Evolutionary conservation across 768 basidiomycete genomes (phyloP).

Genomic region (Mycena galericulata): DNA sequence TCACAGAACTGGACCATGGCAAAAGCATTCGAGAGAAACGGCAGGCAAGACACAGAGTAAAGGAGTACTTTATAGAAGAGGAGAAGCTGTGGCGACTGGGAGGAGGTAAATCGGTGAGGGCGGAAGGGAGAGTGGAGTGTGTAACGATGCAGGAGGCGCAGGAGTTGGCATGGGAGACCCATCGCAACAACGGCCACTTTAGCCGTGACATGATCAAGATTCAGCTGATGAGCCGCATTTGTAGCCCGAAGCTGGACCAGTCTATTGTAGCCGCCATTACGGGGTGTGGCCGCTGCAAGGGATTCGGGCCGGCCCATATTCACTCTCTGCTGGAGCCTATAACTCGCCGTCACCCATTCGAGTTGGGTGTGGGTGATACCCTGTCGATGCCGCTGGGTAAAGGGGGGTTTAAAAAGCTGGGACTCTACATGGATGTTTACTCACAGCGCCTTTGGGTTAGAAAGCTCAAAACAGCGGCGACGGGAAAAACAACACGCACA

Average conservation of each 20-base stretch:
- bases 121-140: constrained; percentile 37
- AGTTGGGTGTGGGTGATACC: constrained; percentile 8
- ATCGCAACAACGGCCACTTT: constrained; percentile 45
- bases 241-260: constrained; percentile 42
- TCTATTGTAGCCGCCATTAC: constrained; percentile 40
- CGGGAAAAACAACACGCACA: neutral
- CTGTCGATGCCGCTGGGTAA: constrained; percentile 17
- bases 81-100: constrained; percentile 37
- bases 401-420: constrained; percentile 9
- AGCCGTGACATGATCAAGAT: constrained; percentile 47
- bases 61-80: constrained; percentile 34
- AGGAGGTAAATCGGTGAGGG: constrained; percentile 10
- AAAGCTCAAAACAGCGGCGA: neutral
- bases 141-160: constrained; percentile 40
- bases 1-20: constrained; percentile 25
- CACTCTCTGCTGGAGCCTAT: constrained; percentile 14
- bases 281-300: constrained; percentile 36
- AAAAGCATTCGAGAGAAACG: constrained; percentile 1
- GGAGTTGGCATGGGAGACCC: constrained; percentile 34
- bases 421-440: constrained; percentile 3
- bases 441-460: constrained; percentile 3
- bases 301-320: neutral
- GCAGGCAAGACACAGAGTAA: constrained; percentile 28
- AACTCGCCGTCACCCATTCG: constrained; percentile 1
- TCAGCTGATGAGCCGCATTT: constrained; percentile 38